Evolutionary conservation across 192 early-diverging fungal species (phyloP).

Genomic region (Linnemannia hyalina): DNA sequence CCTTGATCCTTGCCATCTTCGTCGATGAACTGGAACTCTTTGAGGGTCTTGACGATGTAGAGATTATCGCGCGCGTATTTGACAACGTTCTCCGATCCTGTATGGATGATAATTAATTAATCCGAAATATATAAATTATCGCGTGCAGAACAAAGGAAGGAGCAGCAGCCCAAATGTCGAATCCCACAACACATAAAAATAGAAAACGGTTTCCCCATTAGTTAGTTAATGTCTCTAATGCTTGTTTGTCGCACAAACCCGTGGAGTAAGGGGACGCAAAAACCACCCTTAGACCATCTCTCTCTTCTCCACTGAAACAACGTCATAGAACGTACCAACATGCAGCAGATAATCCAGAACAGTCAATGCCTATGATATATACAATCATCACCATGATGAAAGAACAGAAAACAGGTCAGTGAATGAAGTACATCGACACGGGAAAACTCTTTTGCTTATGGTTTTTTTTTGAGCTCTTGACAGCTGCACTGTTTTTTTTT

Average conservation of each 20-base stretch:
- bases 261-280: not conserved
- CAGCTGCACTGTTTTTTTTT: not conserved
- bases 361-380: conserved; percentile 73
- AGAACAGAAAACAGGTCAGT: conserved; percentile 78
- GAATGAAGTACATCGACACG: not conserved
- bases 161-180: not conserved
- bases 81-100: conserved; percentile 88
- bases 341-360: conserved; percentile 88
- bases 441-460: not conserved
- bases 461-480: not conserved
- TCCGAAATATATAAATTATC: not conserved
- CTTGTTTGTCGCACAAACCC: conserved; percentile 6
- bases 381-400: conserved; percentile 61
- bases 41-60: conserved; percentile 93
- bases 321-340: conserved; percentile 29
- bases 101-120: not conserved
- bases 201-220: not conserved
- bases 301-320: not conserved
- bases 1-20: conserved; percentile 94
- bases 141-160: not conserved
- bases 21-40: conserved; percentile 95
- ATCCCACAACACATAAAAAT: not conserved
- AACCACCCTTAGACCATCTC: not conserved
- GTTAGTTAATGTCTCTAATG: not conserved
- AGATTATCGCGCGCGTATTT: conserved; percentile 88